Evolutionary conservation across 768 basidiomycete genomes (phyloP), one percentile per base, ranked within the genome.

Genomic region (Pluteus cervinus): DNA sequence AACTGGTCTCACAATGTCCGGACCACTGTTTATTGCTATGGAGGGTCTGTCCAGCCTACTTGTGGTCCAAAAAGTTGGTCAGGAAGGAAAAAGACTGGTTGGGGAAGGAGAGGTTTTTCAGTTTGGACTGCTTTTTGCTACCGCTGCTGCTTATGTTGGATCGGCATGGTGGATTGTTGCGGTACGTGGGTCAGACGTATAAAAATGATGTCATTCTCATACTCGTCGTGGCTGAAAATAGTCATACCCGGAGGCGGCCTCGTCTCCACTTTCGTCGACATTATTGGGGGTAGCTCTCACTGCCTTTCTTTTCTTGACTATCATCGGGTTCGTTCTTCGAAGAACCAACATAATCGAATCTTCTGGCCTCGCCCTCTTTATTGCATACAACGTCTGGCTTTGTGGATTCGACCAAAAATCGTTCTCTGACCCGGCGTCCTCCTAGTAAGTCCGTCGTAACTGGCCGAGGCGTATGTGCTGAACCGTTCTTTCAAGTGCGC

Each of bases 281-380:
- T 66, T 97, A 7, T 68, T 97, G 12, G 93, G 93, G 3, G 84
- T 82, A 2, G 87, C 89, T 2, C 63, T 94, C 41, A 90, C 92
- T 1, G 79, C 89, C 7, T 83, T 94, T 53, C 58, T 94, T 21
- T 97, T 96, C 62, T 69, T 96, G 28, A 91, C 91, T 1, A 69
- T 86, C 48, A 94, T 97, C 45, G 93, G 93, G 5, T 93, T 97
- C 58, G 79, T 78, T 6, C 58, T 92, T 44, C 77, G 89, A 38
- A 73, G 88, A 36, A 94, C 92, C 28, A 94, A 94, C 51, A 85
- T 94, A 33, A 83, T 96, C 39, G 93, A 97, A 58, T 90, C 90
- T 3, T 81, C 86, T 2, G 79, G 86, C 33, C 76, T 97, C 18
- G 82, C 88, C 3, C 67, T 93, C 18, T 89, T 93, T 56, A 75